Evolutionary conservation across 495 filamentous ascomycete species (phyloP), one percentile per base, ranked within the genome.

Genomic region (Penicillium flavigenum): DNA sequence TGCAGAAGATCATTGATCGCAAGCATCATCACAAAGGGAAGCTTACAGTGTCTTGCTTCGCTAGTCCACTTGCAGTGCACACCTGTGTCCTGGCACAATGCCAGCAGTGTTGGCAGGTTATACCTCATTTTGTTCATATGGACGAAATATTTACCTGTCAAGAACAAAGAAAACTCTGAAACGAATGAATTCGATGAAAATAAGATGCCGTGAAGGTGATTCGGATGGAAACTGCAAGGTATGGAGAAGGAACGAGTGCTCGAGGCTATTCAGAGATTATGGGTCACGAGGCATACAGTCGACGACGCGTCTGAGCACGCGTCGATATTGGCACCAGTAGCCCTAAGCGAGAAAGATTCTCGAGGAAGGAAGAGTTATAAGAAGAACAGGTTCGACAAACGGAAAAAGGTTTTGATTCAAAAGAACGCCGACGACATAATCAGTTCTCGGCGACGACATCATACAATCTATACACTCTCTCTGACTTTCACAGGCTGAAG

Each of bases 51-150:
- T 46, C 38, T 49, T 32, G 59, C 57, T 41, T 60, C 41, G 11
- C 19, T 36, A 14, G 60, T 68, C 65, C 65, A 68, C 47, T 58
- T 64, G 29, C 73, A 65, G 26, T 65, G 56, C 19, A 73, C 66
- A 22, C 51, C 50, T 27, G 66, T 70, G 17, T 63, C 63, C 47
- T 65, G 72, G 58, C 64, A 61, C 14, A 77, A 45, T 41, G 65
- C 72, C 71, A 75, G 54, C 46, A 79, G 66, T 29, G 71, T 71
- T 51, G 63, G 68, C 51, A 74, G 63, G 31, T 64, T 67, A 61
- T 79, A 79, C 63, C 63, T 76, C 63, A 68, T 68, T 53, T 67
- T 72, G 59, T n/a, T 57, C 19, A 24, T 12, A 12, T 46, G 11
- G 16, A 20, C 22, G 43, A 29, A 38, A 49, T 39, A 48, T 45